Conservation (phyloP, 2,329 filamentous ascomycete genomes). For the Apiospora kogelbergensis region DNA sequence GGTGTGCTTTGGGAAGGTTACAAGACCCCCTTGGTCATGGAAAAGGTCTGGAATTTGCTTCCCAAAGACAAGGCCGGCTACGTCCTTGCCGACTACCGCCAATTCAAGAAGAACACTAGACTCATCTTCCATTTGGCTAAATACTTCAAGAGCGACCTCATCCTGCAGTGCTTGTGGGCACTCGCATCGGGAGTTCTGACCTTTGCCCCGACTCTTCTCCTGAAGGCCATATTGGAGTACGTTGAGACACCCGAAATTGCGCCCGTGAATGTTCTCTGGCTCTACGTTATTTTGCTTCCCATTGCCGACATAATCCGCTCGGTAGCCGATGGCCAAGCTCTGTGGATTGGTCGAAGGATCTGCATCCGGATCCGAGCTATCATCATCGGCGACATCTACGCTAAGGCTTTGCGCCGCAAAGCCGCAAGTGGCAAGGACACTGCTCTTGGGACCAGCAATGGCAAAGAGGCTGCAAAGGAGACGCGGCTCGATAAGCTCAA, state of each 20-base stretch:
- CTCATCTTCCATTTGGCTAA: slow-evolving; percentile 79
- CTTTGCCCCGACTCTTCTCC: slow-evolving; percentile 86
- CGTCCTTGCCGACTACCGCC: slow-evolving; percentile 80
- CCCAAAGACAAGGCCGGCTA: slow-evolving; percentile 83
- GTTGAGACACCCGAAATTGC: slow-evolving; percentile 78
- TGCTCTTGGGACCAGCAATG: slow-evolving; percentile 60
- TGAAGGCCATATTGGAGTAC: slow-evolving; percentile 90
- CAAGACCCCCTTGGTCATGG: slow-evolving; percentile 77
- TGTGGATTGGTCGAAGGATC: slow-evolving; percentile 93
- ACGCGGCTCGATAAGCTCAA: slow-evolving; percentile 51
- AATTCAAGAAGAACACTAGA: slow-evolving; percentile 77
- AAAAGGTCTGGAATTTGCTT: slow-evolving; percentile 88
- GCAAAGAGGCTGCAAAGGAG: slow-evolving; percentile 36
- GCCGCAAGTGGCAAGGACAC: slow-evolving; percentile 78
- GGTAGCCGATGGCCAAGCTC: slow-evolving; percentile 77
- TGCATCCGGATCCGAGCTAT: slow-evolving; percentile 92
- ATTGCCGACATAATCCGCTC: slow-evolving; percentile 80
- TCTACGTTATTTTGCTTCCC: slow-evolving; percentile 90
- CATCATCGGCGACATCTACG: slow-evolving; percentile 96
- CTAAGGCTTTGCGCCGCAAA: slow-evolving; percentile 89
- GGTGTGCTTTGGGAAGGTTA: slow-evolving; percentile 86
- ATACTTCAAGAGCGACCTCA: slow-evolving; percentile 76
- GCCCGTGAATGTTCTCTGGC: slow-evolving; percentile 87
- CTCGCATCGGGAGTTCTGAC: slow-evolving; percentile 78
- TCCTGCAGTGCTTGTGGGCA: slow-evolving; percentile 80